Evolutionary conservation across 768 basidiomycete genomes (phyloP).

Genomic region (Glaciozyma martinii): DNA sequence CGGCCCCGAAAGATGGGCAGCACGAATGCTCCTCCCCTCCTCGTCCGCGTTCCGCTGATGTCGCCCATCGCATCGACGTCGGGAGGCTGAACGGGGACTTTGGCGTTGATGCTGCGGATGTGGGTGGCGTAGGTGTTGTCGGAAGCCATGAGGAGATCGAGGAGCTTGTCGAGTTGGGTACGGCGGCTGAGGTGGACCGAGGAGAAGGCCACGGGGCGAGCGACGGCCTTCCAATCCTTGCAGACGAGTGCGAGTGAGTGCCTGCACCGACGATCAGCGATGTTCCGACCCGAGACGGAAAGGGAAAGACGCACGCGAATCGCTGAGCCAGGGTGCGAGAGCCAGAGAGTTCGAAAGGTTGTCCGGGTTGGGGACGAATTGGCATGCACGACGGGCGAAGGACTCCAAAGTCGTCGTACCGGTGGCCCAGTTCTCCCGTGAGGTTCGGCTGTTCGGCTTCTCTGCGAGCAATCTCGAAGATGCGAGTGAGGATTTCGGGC

Average conservation of each 20-base stretch:
- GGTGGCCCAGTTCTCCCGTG: not conserved
- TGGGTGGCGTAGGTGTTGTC: not conserved
- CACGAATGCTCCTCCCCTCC: not conserved
- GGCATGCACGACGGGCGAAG: not conserved
- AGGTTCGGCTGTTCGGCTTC: not conserved
- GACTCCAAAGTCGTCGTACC: not conserved
- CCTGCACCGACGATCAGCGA: too few relatives aligned
- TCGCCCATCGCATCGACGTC: not conserved
- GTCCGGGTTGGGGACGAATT: not conserved
- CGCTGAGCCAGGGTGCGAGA: not conserved
- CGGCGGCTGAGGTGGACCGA: not conserved
- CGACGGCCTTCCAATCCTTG: not conserved
- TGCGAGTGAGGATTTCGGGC: slow-evolving; percentile 4
- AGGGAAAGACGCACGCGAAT: not conserved
- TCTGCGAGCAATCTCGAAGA: slow-evolving; percentile 3
- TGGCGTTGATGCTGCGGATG: not conserved
- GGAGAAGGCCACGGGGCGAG: not conserved
- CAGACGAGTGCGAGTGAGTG: slow-evolving; percentile 3
- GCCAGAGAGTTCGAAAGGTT: not conserved
- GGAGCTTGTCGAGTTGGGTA: slow-evolving; percentile 1
- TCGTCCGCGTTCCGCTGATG: not conserved
- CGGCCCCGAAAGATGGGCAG: not conserved
- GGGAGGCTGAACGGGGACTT: not conserved
- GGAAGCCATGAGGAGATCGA: not conserved
- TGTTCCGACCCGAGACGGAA: too few relatives aligned